Conservation (phyloP, 2,329 filamentous ascomycete species). For the Epichloe typhina region DNA sequence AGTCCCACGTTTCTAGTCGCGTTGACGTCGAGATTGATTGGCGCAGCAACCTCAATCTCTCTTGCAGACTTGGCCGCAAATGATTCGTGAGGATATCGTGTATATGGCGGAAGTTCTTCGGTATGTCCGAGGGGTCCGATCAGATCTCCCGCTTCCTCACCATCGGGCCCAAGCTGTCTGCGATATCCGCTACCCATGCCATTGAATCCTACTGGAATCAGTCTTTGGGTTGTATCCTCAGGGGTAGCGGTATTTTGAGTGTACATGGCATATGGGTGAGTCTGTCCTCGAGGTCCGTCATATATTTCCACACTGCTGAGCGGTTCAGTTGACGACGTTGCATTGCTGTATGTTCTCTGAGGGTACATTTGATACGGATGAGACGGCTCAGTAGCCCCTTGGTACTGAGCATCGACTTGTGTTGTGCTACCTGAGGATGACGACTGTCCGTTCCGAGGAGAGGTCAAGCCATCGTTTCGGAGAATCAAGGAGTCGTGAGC, state of each 20-base stretch:
- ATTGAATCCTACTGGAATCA: constrained; percentile 62
- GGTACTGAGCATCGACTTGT: constrained; percentile 49
- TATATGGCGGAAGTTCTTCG: constrained; percentile 85
- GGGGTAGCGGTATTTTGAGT: constrained; percentile 56
- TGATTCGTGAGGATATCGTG: constrained; percentile 69
- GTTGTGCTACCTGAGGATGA: constrained; percentile 11
- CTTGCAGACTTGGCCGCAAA: constrained; percentile 30
- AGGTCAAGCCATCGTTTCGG: constrained; percentile 34
- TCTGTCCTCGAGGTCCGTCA: constrained; percentile 49
- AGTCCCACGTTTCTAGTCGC: background rate
- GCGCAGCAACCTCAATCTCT: constrained; percentile 9
- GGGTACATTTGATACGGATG: constrained; percentile 79
- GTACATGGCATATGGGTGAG: constrained; percentile 80
- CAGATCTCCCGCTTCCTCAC: constrained; percentile 76
- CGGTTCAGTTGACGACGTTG: constrained; percentile 54
- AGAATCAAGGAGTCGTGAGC: constrained; percentile 37
- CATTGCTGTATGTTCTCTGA: constrained; percentile 56
- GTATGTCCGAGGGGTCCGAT: constrained; percentile 80
- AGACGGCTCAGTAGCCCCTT: constrained; percentile 59
- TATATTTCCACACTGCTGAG: constrained; percentile 31
- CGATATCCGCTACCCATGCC: constrained; percentile 55
- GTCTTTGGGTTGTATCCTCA: constrained; percentile 32
- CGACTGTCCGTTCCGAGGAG: constrained; percentile 3
- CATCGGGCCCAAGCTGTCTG: constrained; percentile 60
- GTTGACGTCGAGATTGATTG: background rate